Evolutionary conservation across 768 basidiomycete species (phyloP), one percentile per base, ranked within the genome.

Genomic region (Stropharia rugosoannulata): DNA sequence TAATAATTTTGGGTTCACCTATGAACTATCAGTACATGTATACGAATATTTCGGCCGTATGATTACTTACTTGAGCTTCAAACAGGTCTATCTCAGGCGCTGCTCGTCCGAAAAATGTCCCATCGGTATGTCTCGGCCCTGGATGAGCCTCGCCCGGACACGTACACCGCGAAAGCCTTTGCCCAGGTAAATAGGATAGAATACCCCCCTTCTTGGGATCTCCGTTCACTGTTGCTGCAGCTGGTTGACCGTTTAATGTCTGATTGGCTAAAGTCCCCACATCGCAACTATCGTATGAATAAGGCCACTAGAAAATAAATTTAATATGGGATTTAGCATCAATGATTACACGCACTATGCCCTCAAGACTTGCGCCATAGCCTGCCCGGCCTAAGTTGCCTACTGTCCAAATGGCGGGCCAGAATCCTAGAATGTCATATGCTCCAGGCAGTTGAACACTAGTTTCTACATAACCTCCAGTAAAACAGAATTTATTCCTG

Each of bases 11-110:
- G 66, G 72, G 58, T 70, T 80, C 61, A 80, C 80, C 87, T 75
- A 69, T 61, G 62, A 58, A 51, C 29, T 32, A 10, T 2, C n/a
- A 36, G 38, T n/a, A 50, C 25, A 22, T 15, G 11, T 10, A n/a
- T n/a, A 12, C 7, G 6, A 45, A 2, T 41, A 8, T 19, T 2
- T 44, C 11, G n/a, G 9, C 11, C n/a, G 7, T 36, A 39, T n/a
- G 8, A 27, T 37, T 18, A 43, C 62, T 61, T 57, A 69, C 84
- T 71, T 89, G 85, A 6, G 93, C 93, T 72, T 95, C 95, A 55
- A 96, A 87, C 44, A 96, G 68, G 68, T 96, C 95, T 49, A 95
- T 95, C 69, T 96, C 93, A 1, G 94, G 94, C 4, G 94, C 91
- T 3, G 87, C 70, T 18, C 95, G 77, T 1, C 93, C 95, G 2